These are phyloP conservation scores for Nannochloropsis gaditana DNA, from an alignment of 108 stramenopile genomes.

Conservation along the genomic window DNA sequence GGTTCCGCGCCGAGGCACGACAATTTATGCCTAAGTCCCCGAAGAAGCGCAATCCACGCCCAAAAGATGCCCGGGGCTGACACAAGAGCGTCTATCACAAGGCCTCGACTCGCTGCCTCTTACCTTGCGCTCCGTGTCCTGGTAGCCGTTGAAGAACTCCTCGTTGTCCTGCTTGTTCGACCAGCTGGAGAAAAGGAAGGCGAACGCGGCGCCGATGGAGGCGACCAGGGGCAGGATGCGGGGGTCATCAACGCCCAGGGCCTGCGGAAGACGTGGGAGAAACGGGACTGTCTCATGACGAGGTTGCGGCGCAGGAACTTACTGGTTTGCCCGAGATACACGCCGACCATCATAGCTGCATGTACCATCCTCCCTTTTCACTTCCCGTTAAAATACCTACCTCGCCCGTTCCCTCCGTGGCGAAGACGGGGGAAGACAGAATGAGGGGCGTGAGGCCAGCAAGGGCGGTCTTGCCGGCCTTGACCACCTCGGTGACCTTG, in stretches of 20 bases:
- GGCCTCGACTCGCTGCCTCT: no score
- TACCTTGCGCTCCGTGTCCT: constrained; percentile 19
- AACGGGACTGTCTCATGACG: neutral
- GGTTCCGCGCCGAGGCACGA: no score
- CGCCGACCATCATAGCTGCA: no score
- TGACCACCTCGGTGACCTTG: neutral
- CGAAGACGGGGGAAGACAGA: constrained; percentile 10
- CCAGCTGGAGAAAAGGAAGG: constrained; percentile 15
- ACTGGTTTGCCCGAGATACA: no score
- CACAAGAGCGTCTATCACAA: no score
- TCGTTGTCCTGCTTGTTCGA: constrained; percentile 18
- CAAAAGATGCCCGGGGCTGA: no score
- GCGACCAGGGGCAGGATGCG: neutral
- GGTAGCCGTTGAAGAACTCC: neutral
- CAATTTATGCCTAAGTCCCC: no score
- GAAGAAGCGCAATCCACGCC: no score
- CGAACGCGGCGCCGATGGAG: neutral
- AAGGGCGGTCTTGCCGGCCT: neutral
- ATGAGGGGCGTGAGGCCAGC: constrained; percentile 13
- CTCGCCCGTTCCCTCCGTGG: neutral
- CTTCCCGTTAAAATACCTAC: neutral
- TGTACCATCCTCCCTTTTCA: neutral
- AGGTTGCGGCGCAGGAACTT: no score
- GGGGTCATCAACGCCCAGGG: neutral
- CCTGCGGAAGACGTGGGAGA: neutral